Evolutionary conservation across 75 land plant genomes (phyloP).

Genomic region (Larix kaempferi): DNA sequence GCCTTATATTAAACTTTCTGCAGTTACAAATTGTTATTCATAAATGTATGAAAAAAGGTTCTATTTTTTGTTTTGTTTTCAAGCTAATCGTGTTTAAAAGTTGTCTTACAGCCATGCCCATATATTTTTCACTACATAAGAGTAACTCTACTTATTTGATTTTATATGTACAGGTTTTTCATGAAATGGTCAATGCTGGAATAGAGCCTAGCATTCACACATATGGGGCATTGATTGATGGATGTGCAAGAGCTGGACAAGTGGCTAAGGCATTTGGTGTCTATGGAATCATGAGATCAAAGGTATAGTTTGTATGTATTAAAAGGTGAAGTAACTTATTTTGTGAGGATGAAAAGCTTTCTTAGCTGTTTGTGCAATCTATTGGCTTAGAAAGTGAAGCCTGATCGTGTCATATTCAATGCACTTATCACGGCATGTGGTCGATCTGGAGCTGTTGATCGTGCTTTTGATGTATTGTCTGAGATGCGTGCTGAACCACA

Average conservation of each 20-base stretch:
- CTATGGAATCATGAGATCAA: conserved; percentile 91
- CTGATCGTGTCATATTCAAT: conserved; percentile 95
- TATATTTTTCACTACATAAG: not conserved
- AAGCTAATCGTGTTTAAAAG: not conserved
- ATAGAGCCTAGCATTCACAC: conserved; percentile 85
- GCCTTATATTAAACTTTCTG: not conserved
- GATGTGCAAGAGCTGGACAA: conserved; percentile 95
- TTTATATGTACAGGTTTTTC: conserved; percentile 61
- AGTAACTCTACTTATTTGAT: not conserved
- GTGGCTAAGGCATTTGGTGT: conserved; percentile 98
- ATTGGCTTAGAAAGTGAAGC: conserved; percentile 83
- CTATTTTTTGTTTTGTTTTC: not conserved
- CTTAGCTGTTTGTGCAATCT: not conserved
- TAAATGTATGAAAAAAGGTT: not conserved
- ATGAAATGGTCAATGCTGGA: conserved; percentile 86
- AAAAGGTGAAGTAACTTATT: not conserved
- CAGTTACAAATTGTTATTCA: not conserved
- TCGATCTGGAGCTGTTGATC: conserved; percentile 88
- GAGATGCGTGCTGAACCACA: conserved; percentile 77
- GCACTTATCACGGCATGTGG: conserved; percentile 97
- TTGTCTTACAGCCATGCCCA: not conserved
- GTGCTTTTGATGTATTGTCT: conserved; percentile 96
- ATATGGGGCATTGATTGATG: conserved; percentile 97
- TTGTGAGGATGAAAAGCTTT: not conserved
- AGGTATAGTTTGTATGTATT: conserved; percentile 40